A percentile compares a stretch with the other conserved stretches of the same genome.
phyloP scores from a whole-genome alignment of 129 eudicot species.

The Pulicaria dysenterica region DNA sequence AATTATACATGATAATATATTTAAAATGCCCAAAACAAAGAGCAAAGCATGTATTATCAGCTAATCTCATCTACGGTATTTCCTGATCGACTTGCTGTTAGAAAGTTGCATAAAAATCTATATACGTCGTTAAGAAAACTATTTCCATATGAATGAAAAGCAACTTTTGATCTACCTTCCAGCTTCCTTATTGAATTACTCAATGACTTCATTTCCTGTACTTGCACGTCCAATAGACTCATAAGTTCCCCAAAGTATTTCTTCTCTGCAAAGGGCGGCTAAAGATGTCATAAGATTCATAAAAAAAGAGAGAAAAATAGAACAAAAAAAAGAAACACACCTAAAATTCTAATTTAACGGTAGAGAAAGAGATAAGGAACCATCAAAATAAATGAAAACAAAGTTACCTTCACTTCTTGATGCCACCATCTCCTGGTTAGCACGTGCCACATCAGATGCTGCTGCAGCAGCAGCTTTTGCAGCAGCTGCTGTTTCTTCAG shows the following conservation, averaged over 20 bases:
- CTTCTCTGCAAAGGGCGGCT: conserved; percentile 55
- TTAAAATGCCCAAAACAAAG: not conserved
- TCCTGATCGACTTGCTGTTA: not conserved
- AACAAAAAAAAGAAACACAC: too few relatives aligned
- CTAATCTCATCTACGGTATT: not conserved
- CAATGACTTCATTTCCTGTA: conserved; percentile 88
- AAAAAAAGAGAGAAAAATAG: not conserved
- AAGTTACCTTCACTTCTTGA: conserved; percentile 71
- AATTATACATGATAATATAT: not conserved
- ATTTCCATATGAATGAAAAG: conserved; percentile 16
- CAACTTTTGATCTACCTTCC: conserved; percentile 56
- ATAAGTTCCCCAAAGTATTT: conserved; percentile 75
- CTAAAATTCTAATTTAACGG: not conserved
- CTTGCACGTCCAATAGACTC: conserved; percentile 63
- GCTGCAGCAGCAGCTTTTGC: conserved; percentile 94
- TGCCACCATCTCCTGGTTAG: conserved; percentile 77
- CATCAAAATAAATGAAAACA: conserved; percentile 6
- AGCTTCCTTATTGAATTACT: conserved; percentile 63
- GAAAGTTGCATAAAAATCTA: not conserved
- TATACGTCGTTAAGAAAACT: conserved; percentile 13
- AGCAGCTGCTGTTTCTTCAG: conserved; percentile 90
- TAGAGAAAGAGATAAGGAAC: not conserved
- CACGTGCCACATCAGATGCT: conserved; percentile 87
- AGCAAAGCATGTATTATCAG: not conserved
- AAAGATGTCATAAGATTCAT: conserved; percentile 7